Evolutionary conservation across 1,284 basidiomycete species (phyloP).

Genomic region (Ganoderma sp.): DNA sequence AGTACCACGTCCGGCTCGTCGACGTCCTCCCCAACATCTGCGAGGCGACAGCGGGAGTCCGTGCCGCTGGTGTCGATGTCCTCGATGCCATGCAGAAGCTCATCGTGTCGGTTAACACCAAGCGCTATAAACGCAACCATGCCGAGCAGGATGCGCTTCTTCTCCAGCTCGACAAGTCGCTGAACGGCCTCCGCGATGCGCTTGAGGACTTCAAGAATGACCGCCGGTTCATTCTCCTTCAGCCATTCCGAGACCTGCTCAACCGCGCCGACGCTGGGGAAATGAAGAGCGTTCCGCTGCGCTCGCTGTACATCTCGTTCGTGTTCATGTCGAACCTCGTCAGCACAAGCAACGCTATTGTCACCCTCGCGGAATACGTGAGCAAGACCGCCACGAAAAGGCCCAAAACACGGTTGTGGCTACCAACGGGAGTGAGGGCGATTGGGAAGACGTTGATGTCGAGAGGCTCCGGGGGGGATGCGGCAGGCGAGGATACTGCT

Average conservation of each 20-base stretch:
- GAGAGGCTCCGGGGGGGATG: conserved; percentile 36
- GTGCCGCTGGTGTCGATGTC: conserved; percentile 45
- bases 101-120: conserved; percentile 53
- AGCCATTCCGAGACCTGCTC: conserved; percentile 52
- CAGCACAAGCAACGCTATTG: conserved; percentile 48
- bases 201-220: conserved; percentile 48
- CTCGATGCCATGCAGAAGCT: conserved; percentile 45
- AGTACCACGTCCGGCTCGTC: conserved; percentile 47
- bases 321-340: conserved; percentile 55
- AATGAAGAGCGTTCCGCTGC: conserved; percentile 41
- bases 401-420: conserved; percentile 52
- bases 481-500: conserved; percentile 46
- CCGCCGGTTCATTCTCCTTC: conserved; percentile 51
- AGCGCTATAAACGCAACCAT: conserved; percentile 48
- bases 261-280: conserved; percentile 22
- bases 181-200: conserved; percentile 44
- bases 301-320: conserved; percentile 53
- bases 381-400: conserved; percentile 48
- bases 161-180: conserved; percentile 46
- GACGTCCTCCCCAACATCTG: conserved; percentile 58
- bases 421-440: conserved; percentile 53
- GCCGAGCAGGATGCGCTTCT: conserved; percentile 37
- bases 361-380: conserved; percentile 52
- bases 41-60: conserved; percentile 50
- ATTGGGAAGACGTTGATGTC: conserved; percentile 46